phyloP scores from a whole-genome alignment of 176 grass and related monocot species.

The Eragrostis nindensis region DNA sequence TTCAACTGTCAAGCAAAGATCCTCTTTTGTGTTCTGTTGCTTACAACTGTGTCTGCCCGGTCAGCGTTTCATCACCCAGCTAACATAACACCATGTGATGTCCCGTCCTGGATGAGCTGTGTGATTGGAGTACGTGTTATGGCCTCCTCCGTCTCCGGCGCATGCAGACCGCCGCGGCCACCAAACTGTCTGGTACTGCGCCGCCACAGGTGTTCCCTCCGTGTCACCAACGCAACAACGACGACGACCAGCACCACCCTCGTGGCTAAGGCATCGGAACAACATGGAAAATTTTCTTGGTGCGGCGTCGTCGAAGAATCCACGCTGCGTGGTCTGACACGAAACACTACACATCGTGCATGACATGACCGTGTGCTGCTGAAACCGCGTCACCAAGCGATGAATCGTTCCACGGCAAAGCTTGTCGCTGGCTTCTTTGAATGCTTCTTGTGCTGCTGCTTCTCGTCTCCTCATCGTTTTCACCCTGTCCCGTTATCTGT shows the following conservation, averaged over 20 bases:
- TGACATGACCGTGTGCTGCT: not conserved
- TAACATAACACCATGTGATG: not conserved
- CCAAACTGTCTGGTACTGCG: not conserved
- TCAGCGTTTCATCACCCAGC: constrained; percentile 15
- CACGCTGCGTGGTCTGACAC: not conserved
- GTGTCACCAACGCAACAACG: not conserved
- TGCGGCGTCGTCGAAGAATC: not conserved
- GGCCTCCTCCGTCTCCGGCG: not conserved
- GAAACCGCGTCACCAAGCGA: not conserved
- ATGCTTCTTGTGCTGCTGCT: not conserved
- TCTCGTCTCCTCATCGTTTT: not conserved
- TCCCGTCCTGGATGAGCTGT: not conserved
- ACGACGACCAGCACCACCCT: not conserved
- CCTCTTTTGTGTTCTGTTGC: not conserved
- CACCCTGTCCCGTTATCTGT: not conserved
- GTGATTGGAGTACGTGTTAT: not conserved
- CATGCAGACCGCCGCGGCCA: not conserved
- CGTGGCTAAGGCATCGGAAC: not conserved
- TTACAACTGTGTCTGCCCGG: not conserved
- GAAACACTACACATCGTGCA: not conserved
- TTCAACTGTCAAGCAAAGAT: too few species aligned
- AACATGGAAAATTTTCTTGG: not conserved
- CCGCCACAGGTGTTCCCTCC: not conserved
- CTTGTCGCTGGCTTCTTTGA: not conserved
- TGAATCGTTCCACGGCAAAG: not conserved